phyloP scores from a whole-genome alignment of 306 rosid genomes.

The Fagus sylvatica region DNA sequence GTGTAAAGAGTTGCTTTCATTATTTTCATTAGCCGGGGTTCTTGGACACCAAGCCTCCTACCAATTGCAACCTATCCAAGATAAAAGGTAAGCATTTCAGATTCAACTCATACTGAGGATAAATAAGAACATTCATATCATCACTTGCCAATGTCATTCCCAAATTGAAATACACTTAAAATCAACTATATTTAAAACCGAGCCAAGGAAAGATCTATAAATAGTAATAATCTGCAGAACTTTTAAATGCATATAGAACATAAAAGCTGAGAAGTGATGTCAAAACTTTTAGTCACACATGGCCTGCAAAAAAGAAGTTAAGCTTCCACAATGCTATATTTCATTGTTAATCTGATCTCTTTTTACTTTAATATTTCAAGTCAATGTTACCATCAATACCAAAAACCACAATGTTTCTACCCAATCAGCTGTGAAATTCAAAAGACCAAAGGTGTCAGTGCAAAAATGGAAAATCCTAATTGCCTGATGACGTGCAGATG shows the following conservation, averaged over 20 bases:
- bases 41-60: conserved; percentile 87
- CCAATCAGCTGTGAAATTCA: background rate
- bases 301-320: too few relatives aligned
- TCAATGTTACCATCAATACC: background rate
- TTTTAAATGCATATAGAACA: background rate
- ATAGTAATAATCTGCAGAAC: background rate
- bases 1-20: conserved; percentile 80
- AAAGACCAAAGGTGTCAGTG: background rate
- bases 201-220: background rate
- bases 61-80: conserved; percentile 77
- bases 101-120: conserved; percentile 7
- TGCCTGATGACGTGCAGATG: background rate
- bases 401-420: background rate
- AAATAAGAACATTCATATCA: background rate
- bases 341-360: background rate
- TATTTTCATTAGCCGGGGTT: conserved; percentile 95
- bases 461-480: background rate
- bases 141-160: background rate
- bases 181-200: background rate
- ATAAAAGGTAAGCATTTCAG: conserved; percentile 14
- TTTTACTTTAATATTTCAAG: background rate
- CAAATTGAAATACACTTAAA: background rate
- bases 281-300: too few relatives aligned
- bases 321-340: too few relatives aligned
- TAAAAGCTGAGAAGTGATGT: too few relatives aligned